Evolutionary conservation across 805 yeast genomes (phyloP).

Genomic region (Ogataea pignaliae): DNA sequence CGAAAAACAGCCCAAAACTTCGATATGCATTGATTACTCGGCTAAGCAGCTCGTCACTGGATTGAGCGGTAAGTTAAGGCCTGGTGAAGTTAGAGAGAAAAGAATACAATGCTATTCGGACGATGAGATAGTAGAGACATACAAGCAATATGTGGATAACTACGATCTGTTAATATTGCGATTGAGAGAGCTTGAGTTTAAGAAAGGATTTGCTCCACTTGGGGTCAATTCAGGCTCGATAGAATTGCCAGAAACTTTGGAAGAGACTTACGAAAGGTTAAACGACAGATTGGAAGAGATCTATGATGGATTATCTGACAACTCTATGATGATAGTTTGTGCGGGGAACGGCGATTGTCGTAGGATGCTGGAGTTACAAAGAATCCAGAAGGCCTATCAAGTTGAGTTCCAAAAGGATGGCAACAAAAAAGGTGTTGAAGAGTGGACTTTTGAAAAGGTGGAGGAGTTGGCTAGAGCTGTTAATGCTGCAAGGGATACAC

Average conservation of each 20-base stretch:
- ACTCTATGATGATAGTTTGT: slow-evolving; percentile 56
- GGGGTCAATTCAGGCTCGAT: too few species aligned
- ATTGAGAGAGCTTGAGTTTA: slow-evolving; percentile 55
- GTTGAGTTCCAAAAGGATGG: slow-evolving; percentile 37
- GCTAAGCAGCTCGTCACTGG: slow-evolving; percentile 11
- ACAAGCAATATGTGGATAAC: slow-evolving; percentile 32
- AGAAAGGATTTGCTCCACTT: slow-evolving; percentile 20
- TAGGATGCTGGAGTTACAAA: slow-evolving; percentile 43
- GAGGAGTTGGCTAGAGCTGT: slow-evolving; percentile 44
- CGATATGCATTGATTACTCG: slow-evolving; percentile 22
- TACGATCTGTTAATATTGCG: slow-evolving; percentile 50
- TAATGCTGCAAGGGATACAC: slow-evolving; percentile 53
- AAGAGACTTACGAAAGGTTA: slow-evolving; percentile 29
- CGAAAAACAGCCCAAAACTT: slow-evolving; percentile 23
- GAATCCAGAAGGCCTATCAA: slow-evolving; percentile 38
- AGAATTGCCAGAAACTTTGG: neutral
- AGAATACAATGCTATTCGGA: slow-evolving; percentile 50
- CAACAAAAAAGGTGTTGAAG: slow-evolving; percentile 26
- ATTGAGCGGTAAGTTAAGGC: slow-evolving; percentile 5
- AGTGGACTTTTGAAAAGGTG: slow-evolving; percentile 51
- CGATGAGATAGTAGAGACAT: slow-evolving; percentile 48
- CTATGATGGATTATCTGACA: slow-evolving; percentile 48
- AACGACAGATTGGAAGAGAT: slow-evolving; percentile 44
- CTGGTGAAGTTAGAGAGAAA: slow-evolving; percentile 14
- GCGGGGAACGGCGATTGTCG: slow-evolving; percentile 62